Base-by-base conservation (phyloP, 768 basidiomycete genomes). In the Austroboletus eburneus region DNA sequence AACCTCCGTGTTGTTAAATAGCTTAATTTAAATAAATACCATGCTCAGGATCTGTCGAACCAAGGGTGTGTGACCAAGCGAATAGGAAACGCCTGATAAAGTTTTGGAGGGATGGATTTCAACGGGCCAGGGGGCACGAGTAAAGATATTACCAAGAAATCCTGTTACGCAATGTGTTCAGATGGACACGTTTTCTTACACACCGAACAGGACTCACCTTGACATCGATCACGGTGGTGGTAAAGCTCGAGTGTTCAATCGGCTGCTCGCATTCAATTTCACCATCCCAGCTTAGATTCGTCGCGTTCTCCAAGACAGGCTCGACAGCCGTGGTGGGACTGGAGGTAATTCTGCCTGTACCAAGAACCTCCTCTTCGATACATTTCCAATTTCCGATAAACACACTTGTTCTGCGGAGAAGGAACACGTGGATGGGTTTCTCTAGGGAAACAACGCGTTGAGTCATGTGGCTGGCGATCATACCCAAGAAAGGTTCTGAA, bases 51-150 rank as follows among this genome's bases (percentile, higher is more conserved):
- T 37, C 52, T 51, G 45, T 66, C 62, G 12, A 66, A 27, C 68
- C 72, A 82, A 2, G 80, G 67, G 44, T 87, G 81, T 3, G 83
- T 83, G 32, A 83, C 83, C 32, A 86, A 58, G 43, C 75, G 72
- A 25, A 86, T 78, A 3, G 83, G 76, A 48, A 83, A 71, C 8
- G 72, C 66, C 32, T 79, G 62, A 55, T 76, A 74, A 50, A 66
- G 51, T 59, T 76, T 57, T 12, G 65, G 51, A 36, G 69, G 45
- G 43, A 75, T 57, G 43, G 70, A 58, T 46, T 56, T 53, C 27
- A 45, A 65, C 62, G 52, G 62, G 8, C 67, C 63, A 57, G 58
- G 64, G 29, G 69, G 59, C 0, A 72, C 72, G 23, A 72, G 51
- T 50, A 85, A 52, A 1, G 71, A 66, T 14, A 84, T 59, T 7